Conservation (phyloP, 352 stramenopile genomes). For the Pythium biforme region DNA sequence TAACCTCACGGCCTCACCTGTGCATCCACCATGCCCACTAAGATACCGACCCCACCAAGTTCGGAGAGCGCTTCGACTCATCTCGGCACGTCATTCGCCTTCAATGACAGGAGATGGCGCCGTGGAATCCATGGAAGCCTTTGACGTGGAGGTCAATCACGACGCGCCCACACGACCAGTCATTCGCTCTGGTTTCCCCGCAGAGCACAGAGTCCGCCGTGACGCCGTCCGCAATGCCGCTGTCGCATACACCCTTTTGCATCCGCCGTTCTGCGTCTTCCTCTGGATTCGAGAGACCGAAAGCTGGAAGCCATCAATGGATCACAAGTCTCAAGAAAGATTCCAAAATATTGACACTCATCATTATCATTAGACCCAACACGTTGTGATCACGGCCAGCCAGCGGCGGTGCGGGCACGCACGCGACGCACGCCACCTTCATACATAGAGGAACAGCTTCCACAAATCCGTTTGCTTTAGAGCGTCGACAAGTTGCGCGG, state of each 20-base stretch:
- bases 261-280: neutral
- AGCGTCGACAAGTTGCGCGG: constrained; percentile 9
- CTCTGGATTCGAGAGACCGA: neutral
- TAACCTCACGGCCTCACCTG: neutral
- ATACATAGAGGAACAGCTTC: neutral
- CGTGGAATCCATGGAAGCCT: neutral
- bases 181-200: neutral
- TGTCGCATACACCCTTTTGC: neutral
- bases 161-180: neutral
- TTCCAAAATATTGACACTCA: constrained; percentile 3
- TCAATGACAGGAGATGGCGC: neutral
- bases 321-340: neutral
- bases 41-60: neutral
- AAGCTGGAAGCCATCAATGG: neutral
- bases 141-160: neutral
- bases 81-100: neutral
- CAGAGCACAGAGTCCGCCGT: neutral
- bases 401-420: neutral
- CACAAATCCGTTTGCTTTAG: neutral
- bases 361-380: constrained; percentile 5
- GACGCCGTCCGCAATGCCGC: neutral
- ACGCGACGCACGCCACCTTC: neutral
- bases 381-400: neutral
- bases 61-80: neutral
- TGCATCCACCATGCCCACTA: neutral